Percentiles rank a stretch among this genome's conserved stretches.
These are phyloP conservation scores for Naganishia onofrii DNA, from an alignment of 768 basidiomycete species.

Conservation along the genomic window DNA sequence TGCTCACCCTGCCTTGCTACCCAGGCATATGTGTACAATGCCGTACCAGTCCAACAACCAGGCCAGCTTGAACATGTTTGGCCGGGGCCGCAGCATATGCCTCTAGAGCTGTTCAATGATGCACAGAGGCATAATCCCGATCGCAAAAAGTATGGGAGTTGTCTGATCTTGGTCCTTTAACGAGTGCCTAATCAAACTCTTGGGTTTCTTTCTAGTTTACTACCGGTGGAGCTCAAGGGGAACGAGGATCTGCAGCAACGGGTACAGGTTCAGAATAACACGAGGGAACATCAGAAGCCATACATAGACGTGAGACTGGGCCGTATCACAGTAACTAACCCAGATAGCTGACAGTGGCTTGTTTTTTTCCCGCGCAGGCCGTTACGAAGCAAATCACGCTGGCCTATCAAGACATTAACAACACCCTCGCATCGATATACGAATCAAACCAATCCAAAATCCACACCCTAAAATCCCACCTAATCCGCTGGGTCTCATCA, in stretches of 20 bases:
- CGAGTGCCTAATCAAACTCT: neutral
- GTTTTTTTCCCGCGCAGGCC: slow-evolving; percentile 21
- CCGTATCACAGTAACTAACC: too few relatives aligned
- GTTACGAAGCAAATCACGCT: slow-evolving; percentile 24
- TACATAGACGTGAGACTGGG: slow-evolving; percentile 23
- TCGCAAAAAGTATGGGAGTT: slow-evolving; percentile 6
- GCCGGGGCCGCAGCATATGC: slow-evolving; percentile 27
- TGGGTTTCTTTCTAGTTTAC: neutral
- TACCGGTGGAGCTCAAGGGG: slow-evolving; percentile 28
- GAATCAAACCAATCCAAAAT: slow-evolving; percentile 17
- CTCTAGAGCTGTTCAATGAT: slow-evolving; percentile 19
- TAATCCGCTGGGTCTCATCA: slow-evolving; percentile 23
- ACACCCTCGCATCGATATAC: slow-evolving; percentile 18
- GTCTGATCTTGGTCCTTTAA: neutral
- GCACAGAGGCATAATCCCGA: slow-evolving; percentile 29
- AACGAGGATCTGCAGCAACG: slow-evolving; percentile 27
- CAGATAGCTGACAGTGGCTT: too few relatives aligned
- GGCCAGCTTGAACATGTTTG: slow-evolving; percentile 22
- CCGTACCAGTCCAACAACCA: slow-evolving; percentile 17
- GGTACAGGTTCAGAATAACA: slow-evolving; percentile 26
- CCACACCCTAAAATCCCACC: slow-evolving; percentile 17
- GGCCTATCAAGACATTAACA: slow-evolving; percentile 29
- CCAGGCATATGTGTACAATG: slow-evolving; percentile 29
- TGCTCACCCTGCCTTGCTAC: neutral
- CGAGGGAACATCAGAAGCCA: slow-evolving; percentile 22